Evolutionary conservation across 2,329 filamentous ascomycete genomes (phyloP).

Genomic region (Aspergillus proliferans): DNA sequence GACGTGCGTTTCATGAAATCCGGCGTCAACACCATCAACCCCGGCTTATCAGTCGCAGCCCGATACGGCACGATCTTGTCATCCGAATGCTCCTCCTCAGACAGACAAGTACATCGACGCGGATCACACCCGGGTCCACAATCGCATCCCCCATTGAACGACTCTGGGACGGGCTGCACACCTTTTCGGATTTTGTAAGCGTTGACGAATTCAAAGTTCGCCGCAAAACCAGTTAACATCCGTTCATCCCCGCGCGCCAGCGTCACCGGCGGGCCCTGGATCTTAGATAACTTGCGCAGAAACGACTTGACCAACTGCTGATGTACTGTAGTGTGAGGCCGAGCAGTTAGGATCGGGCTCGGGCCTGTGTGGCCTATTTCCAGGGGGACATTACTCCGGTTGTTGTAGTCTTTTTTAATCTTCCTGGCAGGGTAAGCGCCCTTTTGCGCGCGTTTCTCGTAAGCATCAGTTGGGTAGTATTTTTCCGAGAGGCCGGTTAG

Average conservation of each 20-base stretch:
- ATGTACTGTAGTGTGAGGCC: background rate
- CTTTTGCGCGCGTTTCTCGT: constrained; percentile 12
- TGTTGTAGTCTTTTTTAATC: constrained; percentile 10
- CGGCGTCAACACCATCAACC: constrained; percentile 20
- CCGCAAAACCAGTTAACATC: constrained; percentile 17
- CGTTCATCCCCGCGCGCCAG: constrained; percentile 11
- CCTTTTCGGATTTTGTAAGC: constrained; percentile 29
- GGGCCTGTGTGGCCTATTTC: constrained; percentile 5
- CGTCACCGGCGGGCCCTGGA: constrained; percentile 24
- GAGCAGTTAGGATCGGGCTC: constrained; percentile 1
- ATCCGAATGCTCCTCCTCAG: constrained; percentile 23
- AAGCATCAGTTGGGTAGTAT: constrained; percentile 18
- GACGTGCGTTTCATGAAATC: constrained; percentile 27
- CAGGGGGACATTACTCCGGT: constrained; percentile 8
- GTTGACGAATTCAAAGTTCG: constrained; percentile 36
- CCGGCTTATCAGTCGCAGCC: constrained; percentile 6
- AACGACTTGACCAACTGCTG: constrained; percentile 13
- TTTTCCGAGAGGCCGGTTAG: constrained; percentile 13
- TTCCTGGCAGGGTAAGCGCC: constrained; percentile 14
- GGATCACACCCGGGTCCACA: constrained; percentile 24
- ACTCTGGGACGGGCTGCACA: constrained; percentile 19
- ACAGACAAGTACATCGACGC: constrained; percentile 23
- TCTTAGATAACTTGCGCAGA: constrained; percentile 17
- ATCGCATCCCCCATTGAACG: constrained; percentile 29
- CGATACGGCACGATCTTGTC: constrained; percentile 28